These are phyloP conservation scores for Nothophytophthora sp. DNA, from an alignment of 352 stramenopile genomes.

Conservation along the genomic window DNA sequence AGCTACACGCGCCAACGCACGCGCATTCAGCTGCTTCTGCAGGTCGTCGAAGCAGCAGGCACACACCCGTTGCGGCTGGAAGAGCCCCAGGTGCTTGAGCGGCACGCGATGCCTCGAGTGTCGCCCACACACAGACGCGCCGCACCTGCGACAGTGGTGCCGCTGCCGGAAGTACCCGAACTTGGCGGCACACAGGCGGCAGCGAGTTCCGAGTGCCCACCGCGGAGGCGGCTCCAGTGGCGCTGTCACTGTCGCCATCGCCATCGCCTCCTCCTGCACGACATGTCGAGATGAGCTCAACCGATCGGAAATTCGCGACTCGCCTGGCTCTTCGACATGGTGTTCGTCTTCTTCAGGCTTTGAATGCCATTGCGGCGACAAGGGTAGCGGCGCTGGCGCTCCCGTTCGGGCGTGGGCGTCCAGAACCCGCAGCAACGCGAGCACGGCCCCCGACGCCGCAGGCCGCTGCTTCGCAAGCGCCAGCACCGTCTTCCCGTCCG, in stretches of 20 bases:
- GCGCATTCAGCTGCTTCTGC: slow-evolving; percentile 49
- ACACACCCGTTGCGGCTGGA: slow-evolving; percentile 69
- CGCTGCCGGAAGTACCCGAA: slow-evolving; percentile 80
- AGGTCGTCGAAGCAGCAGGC: slow-evolving; percentile 56
- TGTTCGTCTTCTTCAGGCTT: too few species aligned
- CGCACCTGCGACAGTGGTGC: slow-evolving; percentile 86
- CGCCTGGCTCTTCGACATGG: background rate
- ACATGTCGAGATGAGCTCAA: slow-evolving; percentile 14
- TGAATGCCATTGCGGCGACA: slow-evolving; percentile 9
- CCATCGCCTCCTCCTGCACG: slow-evolving; percentile 27
- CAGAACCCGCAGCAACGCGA: slow-evolving; percentile 35
- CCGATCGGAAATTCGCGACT: slow-evolving; percentile 15
- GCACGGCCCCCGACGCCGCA: slow-evolving; percentile 22
- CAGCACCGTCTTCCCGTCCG: slow-evolving; percentile 46
- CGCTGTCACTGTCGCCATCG: slow-evolving; percentile 21
- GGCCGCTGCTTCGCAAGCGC: slow-evolving; percentile 45
- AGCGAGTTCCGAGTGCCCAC: slow-evolving; percentile 64
- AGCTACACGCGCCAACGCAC: slow-evolving; percentile 27
- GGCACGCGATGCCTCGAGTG: slow-evolving; percentile 64
- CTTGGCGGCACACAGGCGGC: slow-evolving; percentile 63
- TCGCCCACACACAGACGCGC: slow-evolving; percentile 68
- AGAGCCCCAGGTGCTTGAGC: slow-evolving; percentile 60
- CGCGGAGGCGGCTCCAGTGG: slow-evolving; percentile 20
- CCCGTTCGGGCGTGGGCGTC: slow-evolving; percentile 30
- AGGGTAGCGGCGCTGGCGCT: slow-evolving; percentile 3